phyloP scores from a whole-genome alignment of 495 filamentous ascomycete species.

The Daldinia grandis region DNA sequence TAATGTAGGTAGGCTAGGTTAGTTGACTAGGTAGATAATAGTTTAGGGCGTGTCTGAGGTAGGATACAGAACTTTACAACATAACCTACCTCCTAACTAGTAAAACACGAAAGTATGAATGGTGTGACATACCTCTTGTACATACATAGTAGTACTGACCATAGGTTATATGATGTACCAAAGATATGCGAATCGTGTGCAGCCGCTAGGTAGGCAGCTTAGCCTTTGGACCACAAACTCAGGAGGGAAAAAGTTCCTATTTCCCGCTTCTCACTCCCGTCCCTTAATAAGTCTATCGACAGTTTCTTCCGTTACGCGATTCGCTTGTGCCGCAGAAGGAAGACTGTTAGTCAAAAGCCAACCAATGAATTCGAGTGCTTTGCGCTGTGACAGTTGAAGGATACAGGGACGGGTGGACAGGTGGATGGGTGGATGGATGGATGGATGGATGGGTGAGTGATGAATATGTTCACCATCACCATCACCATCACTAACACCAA shows the following conservation, averaged over 20 bases:
- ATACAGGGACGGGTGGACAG: not conserved
- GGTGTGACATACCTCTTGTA: not conserved
- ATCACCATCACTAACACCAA: slow-evolving; percentile 13
- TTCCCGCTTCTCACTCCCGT: not conserved
- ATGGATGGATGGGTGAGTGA: slow-evolving; percentile 1
- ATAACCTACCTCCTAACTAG: not conserved
- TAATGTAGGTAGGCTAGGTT: slow-evolving; percentile 31
- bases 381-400: not conserved
- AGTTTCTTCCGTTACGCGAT: slow-evolving; percentile 1
- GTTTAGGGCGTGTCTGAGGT: not conserved
- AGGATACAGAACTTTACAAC: not conserved
- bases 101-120: slow-evolving; percentile 2
- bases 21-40: slow-evolving; percentile 13
- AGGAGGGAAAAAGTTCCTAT: not conserved
- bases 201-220: not conserved
- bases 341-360: not conserved
- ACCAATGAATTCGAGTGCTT: slow-evolving; percentile 4
- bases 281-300: not conserved
- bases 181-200: not conserved
- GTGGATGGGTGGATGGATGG: too few species aligned
- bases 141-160: not conserved
- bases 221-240: not conserved
- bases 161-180: not conserved
- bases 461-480: slow-evolving; percentile 13
- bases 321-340: slow-evolving; percentile 1